Percentiles rank a stretch among this genome's conserved stretches.
Evolutionary conservation across 768 basidiomycete species (phyloP).

Genomic region (Hortiboletus flavorubellus): DNA sequence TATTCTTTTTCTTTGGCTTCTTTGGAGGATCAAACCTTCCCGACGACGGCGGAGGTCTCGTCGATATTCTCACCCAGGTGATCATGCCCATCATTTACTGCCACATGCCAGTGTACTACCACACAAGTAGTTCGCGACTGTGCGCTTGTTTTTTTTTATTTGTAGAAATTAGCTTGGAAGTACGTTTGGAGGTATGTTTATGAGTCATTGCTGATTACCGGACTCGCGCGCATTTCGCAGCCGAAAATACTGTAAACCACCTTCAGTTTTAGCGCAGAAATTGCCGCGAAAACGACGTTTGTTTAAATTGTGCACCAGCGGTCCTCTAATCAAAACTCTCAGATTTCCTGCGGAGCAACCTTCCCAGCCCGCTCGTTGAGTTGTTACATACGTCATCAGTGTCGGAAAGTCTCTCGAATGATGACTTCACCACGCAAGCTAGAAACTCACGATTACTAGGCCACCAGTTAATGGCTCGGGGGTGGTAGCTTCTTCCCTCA

Average conservation of each 20-base stretch:
- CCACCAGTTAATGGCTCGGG: not conserved
- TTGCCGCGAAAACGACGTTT: too few relatives aligned
- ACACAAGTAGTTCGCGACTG: not conserved
- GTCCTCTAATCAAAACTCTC: too few relatives aligned
- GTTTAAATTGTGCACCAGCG: too few relatives aligned
- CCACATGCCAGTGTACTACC: not conserved
- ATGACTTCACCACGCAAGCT: constrained; percentile 5
- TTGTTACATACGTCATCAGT: constrained; percentile 3
- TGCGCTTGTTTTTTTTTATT: too few relatives aligned
- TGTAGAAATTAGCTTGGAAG: too few relatives aligned
- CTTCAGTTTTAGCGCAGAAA: too few relatives aligned
- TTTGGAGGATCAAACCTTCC: constrained; percentile 11
- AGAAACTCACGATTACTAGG: not conserved
- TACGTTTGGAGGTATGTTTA: constrained; percentile 1
- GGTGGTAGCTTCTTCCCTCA: not conserved
- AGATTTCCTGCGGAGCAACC: too few relatives aligned
- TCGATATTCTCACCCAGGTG: not conserved
- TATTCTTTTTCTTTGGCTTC: constrained; percentile 3
- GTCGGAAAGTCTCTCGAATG: not conserved
- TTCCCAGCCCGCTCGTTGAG: not conserved
- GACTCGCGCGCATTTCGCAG: not conserved
- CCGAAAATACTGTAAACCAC: too few relatives aligned
- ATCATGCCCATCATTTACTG: constrained; percentile 15
- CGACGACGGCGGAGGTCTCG: constrained; percentile 8
- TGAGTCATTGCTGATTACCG: not conserved